These are phyloP conservation scores for Aspergillus bridgeri DNA, from an alignment of 495 filamentous ascomycete species.

Conservation along the genomic window DNA sequence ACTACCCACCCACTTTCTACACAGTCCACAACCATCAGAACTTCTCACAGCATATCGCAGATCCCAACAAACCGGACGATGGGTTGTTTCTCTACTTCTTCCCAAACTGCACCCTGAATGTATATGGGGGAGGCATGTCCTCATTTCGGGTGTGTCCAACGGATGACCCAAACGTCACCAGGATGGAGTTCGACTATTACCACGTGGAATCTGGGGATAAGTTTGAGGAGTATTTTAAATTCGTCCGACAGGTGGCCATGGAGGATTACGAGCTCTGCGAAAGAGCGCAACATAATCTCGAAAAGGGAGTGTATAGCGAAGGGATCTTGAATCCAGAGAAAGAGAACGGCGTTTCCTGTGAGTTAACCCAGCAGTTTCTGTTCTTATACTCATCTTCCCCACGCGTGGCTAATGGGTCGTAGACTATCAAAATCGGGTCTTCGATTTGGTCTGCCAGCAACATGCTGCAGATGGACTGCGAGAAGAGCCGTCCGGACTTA, in stretches of 20 bases:
- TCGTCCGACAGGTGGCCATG: constrained; percentile 57
- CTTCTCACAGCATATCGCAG: constrained; percentile 56
- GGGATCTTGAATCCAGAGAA: constrained; percentile 57
- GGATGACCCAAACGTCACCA: constrained; percentile 46
- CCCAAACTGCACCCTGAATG: constrained; percentile 58
- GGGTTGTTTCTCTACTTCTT: constrained; percentile 61
- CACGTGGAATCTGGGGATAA: constrained; percentile 50
- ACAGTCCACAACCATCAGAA: constrained; percentile 54
- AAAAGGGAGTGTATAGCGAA: constrained; percentile 54
- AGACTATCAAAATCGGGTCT: constrained; percentile 56
- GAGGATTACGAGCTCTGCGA: constrained; percentile 62
- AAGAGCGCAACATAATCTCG: constrained; percentile 54
- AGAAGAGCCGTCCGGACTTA: constrained; percentile 7
- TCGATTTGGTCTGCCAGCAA: constrained; percentile 50
- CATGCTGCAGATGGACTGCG: constrained; percentile 35
- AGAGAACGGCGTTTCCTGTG: constrained; percentile 55
- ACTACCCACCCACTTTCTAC: constrained; percentile 58
- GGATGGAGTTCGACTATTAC: constrained; percentile 66
- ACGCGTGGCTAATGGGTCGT: background rate
- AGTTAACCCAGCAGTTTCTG: constrained; percentile 18
- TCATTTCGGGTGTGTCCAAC: constrained; percentile 58
- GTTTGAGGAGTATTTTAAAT: constrained; percentile 58
- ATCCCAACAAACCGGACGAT: constrained; percentile 53
- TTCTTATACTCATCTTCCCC: too few relatives aligned
- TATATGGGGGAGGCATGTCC: constrained; percentile 60